Conservation (phyloP, 768 basidiomycete species). For the Dacryopinax primogenitus region DNA sequence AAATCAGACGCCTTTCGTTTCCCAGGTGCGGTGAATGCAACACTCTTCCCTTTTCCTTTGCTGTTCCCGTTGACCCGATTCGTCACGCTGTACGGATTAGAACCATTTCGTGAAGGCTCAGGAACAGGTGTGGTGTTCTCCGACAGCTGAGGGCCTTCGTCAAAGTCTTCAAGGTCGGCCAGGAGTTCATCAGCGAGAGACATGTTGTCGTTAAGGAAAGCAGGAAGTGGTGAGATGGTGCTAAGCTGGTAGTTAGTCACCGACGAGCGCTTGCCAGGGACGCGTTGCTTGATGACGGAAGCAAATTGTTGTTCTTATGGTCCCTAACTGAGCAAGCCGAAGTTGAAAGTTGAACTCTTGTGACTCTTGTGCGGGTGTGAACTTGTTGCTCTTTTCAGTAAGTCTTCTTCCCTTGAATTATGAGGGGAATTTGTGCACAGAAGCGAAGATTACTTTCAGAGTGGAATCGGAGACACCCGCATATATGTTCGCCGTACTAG, state of each 20-base stretch:
- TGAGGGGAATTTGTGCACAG: background rate
- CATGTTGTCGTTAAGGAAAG: conserved; percentile 19
- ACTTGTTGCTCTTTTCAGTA: background rate
- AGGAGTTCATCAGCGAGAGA: conserved; percentile 80
- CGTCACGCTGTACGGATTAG: conserved; percentile 15
- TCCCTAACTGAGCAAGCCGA: background rate
- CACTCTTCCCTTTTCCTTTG: conserved; percentile 34
- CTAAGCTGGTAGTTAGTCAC: background rate
- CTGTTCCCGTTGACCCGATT: conserved; percentile 34
- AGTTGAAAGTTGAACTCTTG: background rate
- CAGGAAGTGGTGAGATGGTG: background rate
- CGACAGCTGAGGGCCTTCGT: conserved; percentile 35
- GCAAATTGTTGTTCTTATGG: background rate
- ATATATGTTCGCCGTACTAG: background rate
- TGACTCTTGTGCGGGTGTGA: background rate
- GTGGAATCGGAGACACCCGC: conserved; percentile 9
- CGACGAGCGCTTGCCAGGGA: background rate
- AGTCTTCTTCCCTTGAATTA: background rate
- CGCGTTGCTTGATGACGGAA: background rate
- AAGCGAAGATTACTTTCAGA: background rate
- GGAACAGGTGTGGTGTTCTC: conserved; percentile 15
- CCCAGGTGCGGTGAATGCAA: conserved; percentile 20
- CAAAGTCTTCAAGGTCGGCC: conserved; percentile 80
- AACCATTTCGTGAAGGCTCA: conserved; percentile 8
- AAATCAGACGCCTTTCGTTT: conserved; percentile 54